Base-by-base conservation (phyloP, 176 grass and related monocot species). In the Avena sativa region DNA sequence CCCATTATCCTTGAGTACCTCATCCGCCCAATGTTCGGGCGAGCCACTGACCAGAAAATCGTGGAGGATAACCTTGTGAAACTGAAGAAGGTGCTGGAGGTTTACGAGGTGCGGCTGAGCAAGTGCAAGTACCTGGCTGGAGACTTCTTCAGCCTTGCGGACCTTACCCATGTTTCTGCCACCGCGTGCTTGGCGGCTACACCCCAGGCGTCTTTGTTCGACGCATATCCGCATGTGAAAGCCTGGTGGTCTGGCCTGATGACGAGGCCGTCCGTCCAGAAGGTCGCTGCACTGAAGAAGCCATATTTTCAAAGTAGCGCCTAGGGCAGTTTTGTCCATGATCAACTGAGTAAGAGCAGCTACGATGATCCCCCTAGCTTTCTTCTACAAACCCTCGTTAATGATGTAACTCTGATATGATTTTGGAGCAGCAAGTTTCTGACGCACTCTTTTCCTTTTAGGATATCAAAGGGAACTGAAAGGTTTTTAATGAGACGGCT, bases 141-240 rank as follows among this genome's bases (percentile, higher is more conserved):
- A 83, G 93, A 92, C 40, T 95, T 83, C 81, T 17, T 91, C 86
- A 95, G 91, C 61, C 63, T 92, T 0, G 93, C 93, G 0, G 93
- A 95, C 38, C 57, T 95, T 65, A 89, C 58, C 80, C 93, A 95
- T 80, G 40, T 87, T 12, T 86, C 93, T 15, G 5, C 0, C 23
- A 89, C 86, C 9, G 48, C 88, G 4, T 85, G 89, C 70, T 66
- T 95, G 79, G 76, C 79, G 9, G 83, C 56, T 16, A 86, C 90
- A 2, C 86, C 93, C 79, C n/a, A 90, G 0, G 88, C 79, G 1
- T 82, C 83, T 4, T 36, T 95, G 62, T 26, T 95, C 1, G 83
- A 95, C 1, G 77, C 43, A 4, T 90, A 90, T 60, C 93, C 86
- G 0, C 88, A 91, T 76, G 90, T 95, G 69, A 92, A 92, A 81